phyloP scores from a whole-genome alignment of 345 rosid genomes.

The Populus nigra region DNA sequence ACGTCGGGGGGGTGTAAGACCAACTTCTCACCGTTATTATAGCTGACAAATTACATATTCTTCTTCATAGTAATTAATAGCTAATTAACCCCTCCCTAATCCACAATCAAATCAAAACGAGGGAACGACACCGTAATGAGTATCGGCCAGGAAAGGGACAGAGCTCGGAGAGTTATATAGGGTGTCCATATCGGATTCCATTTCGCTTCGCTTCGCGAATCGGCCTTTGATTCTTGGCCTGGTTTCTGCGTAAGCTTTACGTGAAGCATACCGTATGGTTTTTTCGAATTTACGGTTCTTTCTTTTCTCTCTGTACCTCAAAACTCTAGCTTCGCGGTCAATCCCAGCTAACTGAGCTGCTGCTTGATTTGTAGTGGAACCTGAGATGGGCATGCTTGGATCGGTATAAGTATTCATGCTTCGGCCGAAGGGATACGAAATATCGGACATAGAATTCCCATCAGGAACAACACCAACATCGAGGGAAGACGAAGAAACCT shows the following conservation, averaged over 20 bases:
- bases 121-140: constrained; percentile 40
- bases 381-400: not conserved
- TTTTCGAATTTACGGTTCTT: constrained; percentile 45
- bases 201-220: constrained; percentile 36
- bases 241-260: constrained; percentile 48
- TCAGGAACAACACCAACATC: constrained; percentile 47
- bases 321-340: constrained; percentile 41
- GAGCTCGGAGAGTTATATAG: constrained; percentile 6
- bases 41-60: not conserved
- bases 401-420: not conserved
- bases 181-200: constrained; percentile 16
- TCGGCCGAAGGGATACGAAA: constrained; percentile 18
- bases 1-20: not conserved
- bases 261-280: constrained; percentile 48
- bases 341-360: constrained; percentile 16
- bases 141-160: constrained; percentile 12
- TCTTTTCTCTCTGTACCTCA: constrained; percentile 46
- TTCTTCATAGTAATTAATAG: not conserved
- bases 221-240: constrained; percentile 49
- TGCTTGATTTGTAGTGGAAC: constrained; percentile 5
- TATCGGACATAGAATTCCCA: constrained; percentile 29
- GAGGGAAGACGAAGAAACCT: constrained; percentile 40
- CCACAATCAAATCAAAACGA: constrained; percentile 15
- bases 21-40: not conserved
- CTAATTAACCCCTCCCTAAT: not conserved